These are phyloP conservation scores for Fusarium scirpi DNA, from an alignment of 2,329 filamentous ascomycete species.

Conservation along the genomic window DNA sequence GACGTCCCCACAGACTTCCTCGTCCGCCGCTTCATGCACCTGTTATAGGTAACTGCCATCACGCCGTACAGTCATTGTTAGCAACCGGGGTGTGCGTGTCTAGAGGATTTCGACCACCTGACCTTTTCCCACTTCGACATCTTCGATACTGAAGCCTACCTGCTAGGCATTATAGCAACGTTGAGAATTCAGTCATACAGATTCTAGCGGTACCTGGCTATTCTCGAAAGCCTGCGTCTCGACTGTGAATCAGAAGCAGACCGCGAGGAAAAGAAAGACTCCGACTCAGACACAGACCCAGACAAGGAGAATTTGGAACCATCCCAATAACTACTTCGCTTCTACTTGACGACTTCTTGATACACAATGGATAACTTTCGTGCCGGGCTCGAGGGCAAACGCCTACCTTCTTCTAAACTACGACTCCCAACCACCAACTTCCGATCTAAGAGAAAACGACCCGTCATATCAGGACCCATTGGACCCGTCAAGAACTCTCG, in stretches of 20 bases:
- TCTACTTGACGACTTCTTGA: neutral
- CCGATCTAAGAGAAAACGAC: constrained; percentile 41
- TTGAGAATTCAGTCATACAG: neutral
- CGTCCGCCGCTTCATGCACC: neutral
- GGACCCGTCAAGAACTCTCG: constrained; percentile 55
- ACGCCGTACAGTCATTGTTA: neutral
- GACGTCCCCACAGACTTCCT: rapidly evolving
- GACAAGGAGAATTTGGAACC: neutral
- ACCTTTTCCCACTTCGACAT: neutral
- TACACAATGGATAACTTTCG: constrained; percentile 38
- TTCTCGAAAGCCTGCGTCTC: neutral
- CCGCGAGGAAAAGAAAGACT: neutral
- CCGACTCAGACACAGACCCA: neutral
- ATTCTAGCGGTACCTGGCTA: neutral
- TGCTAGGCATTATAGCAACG: neutral
- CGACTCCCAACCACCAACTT: constrained; percentile 32
- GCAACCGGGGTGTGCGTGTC: neutral
- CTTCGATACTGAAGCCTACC: neutral
- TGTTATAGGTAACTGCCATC: neutral
- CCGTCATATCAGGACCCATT: constrained; percentile 53
- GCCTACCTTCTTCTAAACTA: constrained; percentile 14
- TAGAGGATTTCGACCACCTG: neutral
- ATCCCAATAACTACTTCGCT: neutral
- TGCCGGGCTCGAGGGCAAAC: constrained; percentile 19
- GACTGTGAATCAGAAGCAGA: neutral